These are phyloP conservation scores for Fusarium zealandicum DNA, from an alignment of 2,329 filamentous ascomycete genomes.

Conservation along the genomic window DNA sequence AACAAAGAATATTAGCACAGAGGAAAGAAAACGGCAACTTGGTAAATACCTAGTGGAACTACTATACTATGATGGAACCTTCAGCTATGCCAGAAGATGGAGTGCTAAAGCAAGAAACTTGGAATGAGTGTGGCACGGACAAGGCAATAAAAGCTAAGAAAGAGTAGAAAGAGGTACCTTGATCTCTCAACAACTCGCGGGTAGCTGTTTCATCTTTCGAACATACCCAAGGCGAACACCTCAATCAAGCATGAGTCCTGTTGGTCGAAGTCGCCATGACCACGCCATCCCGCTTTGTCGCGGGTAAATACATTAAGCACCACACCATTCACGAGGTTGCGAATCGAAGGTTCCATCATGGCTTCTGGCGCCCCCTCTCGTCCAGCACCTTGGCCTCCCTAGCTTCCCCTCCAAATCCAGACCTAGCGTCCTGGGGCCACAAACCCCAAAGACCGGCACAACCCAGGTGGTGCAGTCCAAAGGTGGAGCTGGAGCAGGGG, in stretches of 20 bases:
- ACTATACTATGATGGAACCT: no score
- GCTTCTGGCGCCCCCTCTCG: constrained; percentile 25
- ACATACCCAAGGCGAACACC: no score
- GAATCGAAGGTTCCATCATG: constrained; percentile 33
- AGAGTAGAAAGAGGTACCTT: constrained; percentile 17
- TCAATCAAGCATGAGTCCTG: no score
- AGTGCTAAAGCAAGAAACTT: neutral
- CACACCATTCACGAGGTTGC: neutral
- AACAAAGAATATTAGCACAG: neutral
- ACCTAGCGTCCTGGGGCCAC: constrained; percentile 24
- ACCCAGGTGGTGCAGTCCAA: constrained; percentile 6
- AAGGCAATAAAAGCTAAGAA: neutral
- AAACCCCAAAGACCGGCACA: constrained; percentile 13
- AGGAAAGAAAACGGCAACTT: neutral
- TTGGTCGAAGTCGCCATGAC: no score
- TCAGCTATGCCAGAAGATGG: no score
- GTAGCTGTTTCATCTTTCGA: neutral
- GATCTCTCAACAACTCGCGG: constrained; percentile 6
- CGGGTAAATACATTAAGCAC: no score
- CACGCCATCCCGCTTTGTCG: no score
- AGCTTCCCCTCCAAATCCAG: constrained; percentile 19
- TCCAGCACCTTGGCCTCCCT: constrained; percentile 9
- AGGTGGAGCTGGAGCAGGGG: constrained; percentile 25
- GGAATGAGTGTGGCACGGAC: neutral
- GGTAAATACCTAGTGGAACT: neutral